A percentile compares a stretch with the other conserved stretches of the same genome.
Evolutionary conservation across 176 grass and related monocot species (phyloP).

Genomic region (Cenchrus fungigraminus): DNA sequence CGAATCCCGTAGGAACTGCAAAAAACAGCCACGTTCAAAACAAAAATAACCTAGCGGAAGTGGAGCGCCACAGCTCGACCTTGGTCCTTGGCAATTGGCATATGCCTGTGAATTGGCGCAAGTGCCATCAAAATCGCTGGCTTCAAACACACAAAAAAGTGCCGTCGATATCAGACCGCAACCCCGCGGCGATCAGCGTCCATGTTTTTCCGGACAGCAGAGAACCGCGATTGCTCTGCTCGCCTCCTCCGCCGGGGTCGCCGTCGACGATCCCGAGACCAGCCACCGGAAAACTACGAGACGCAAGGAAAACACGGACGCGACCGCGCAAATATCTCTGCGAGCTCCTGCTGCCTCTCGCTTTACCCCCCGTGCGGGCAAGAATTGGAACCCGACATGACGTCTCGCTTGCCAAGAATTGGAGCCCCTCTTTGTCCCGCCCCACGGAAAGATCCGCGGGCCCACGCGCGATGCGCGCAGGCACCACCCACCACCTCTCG

Average conservation of each 20-base stretch:
- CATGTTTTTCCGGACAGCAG: not conserved
- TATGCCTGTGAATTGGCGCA: too few species aligned
- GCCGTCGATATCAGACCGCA: not conserved
- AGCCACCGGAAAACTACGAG: conserved; percentile 18
- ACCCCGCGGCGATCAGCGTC: not conserved
- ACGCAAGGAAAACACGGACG: not conserved
- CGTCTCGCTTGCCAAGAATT: too few species aligned
- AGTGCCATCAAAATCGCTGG: not conserved
- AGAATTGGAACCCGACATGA: too few species aligned
- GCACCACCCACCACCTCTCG: not conserved
- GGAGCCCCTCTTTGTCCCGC: not conserved
- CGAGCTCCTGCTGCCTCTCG: not conserved
- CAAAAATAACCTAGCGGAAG: not conserved
- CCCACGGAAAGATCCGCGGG: conserved; percentile 17
- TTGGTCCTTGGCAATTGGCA: too few species aligned
- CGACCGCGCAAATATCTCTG: conserved; percentile 25
- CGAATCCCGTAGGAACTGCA: not conserved
- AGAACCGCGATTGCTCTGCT: not conserved
- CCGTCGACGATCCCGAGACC: conserved; percentile 15
- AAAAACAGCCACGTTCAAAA: not conserved
- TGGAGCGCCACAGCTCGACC: too few species aligned
- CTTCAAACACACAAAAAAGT: not conserved
- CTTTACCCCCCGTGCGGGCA: not conserved
- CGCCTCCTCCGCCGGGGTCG: not conserved
- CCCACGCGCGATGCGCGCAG: conserved; percentile 2